Evolutionary conservation across 169 alveolate genomes (phyloP), one percentile per base, ranked within the genome.

Genomic region (Cryptosporidium sp.): DNA sequence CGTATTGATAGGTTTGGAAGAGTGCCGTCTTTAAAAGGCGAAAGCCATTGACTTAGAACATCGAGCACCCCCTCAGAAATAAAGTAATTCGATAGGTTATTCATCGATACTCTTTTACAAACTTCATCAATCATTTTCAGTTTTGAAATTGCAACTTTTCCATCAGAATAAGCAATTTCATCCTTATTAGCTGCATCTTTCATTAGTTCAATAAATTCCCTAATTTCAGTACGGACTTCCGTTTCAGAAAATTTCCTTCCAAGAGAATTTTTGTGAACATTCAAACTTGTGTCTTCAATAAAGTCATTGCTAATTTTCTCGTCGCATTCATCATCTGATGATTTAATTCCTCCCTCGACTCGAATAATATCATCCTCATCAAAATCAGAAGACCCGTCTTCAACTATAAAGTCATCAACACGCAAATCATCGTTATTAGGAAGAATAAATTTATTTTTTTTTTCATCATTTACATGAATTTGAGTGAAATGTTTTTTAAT

Each of bases 81-180:
- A 72, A 94, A 95, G 84, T 92, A 94, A 18, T 94, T 92, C n/a
- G 93, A 69, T 96, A 94, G 94, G 51, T 94, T 93, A 16, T 95
- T 95, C 91, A 94, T 95, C 33, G 92, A 85, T 51, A 93, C 91
- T 56, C 62, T 84, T 70, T 92, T 93, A 37, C 94, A 93, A 29
- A 94, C 92, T 35, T 93, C 93, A 45, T 93, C 95, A 21, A 95
- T 67, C 93, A 94, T 94, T 71, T 93, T 93, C 26, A 95, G 84
- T 87, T 95, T 95, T 35, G 95, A 93, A 39, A 94, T 85, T 23
- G 96, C 97, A 37, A 96, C 95, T 73, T 92, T 94, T 29, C 95
- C 95, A 60, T 93, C 68, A 7, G 44, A 31, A 44, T 80, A 80
- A 18, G 89, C 75, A 5, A 60, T 31, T 68, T 62, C 75, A 23